phyloP scores from a whole-genome alignment of 495 filamentous ascomycete genomes.

The Daldinia loculata region DNA sequence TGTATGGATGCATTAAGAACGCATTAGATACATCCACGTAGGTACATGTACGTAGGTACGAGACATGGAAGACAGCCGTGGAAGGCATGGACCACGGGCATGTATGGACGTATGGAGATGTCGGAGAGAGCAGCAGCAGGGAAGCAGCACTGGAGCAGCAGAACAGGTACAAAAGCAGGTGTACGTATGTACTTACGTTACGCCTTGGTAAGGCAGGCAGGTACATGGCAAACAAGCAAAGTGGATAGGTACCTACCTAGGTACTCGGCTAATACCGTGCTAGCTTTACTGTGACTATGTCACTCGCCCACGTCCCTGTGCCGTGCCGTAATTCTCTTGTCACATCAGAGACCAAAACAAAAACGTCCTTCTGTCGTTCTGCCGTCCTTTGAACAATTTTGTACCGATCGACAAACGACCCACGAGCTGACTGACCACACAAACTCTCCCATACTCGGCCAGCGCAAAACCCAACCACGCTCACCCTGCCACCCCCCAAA shows the following conservation, averaged over 20 bases:
- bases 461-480: conserved; percentile 42
- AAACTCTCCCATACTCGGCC: conserved; percentile 39
- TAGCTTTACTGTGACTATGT: conserved; percentile 36
- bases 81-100: too few relatives aligned
- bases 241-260: conserved; percentile 9
- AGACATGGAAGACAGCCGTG: background rate
- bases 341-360: conserved; percentile 39
- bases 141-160: background rate
- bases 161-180: background rate
- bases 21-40: conserved; percentile 7
- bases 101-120: too few relatives aligned
- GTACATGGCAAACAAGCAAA: conserved; percentile 4
- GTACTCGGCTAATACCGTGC: conserved; percentile 24
- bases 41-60: background rate
- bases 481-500: conserved; percentile 35
- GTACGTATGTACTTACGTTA: background rate
- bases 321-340: conserved; percentile 42
- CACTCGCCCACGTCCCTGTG: conserved; percentile 28
- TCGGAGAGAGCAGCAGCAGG: too few relatives aligned
- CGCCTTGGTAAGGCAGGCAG: conserved; percentile 3
- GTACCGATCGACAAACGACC: conserved; percentile 43
- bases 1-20: background rate
- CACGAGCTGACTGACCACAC: conserved; percentile 41
- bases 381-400: conserved; percentile 40
- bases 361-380: conserved; percentile 32